Base-by-base conservation (phyloP, 805 yeast species). In the Myxozyma kluyveri region DNA sequence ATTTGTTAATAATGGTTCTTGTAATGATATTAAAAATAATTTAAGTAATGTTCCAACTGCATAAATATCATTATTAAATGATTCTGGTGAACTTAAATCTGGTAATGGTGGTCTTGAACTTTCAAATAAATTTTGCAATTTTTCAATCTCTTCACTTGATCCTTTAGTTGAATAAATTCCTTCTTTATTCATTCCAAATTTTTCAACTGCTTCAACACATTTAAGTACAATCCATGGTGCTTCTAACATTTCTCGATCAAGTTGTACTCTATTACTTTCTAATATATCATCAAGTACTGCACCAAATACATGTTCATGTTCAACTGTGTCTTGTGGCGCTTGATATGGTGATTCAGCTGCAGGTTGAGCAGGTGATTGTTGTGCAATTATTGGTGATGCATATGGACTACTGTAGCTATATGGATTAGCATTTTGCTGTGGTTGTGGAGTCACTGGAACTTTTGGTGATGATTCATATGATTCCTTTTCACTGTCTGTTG, bases 91-190 rank as follows among this genome's bases (percentile, higher is more conserved):
- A 9, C 76, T 76, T 27, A 83, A 74, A 49, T 72, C 74, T 10
- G 69, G 71, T 6, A 67, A 50, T 64, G 90, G 88, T 10, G 63
- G 54, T 47, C 71, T 70, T 4, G 48, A 31, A 3, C 32, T 49
- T 39, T 52, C 54, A 45, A 91, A 85, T 44, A 82, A 75, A 19
- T 80, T 84, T 60, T 78, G 81, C 56, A 91, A 72, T 54, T 82
- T 86, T 60, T 84, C 84, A 10, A 93, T 83, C 37, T 86, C 84
- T 5, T 82, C 68, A 38, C 79, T 80, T 67, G 85, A 87, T 0
- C 96, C 96, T 47, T 86, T 82, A 31, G 88, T 82, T 50, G 97
- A 76, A 67, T 93, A 93, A 32, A 93, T 83, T 0, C 98, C 98
- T 66, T 89, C 97, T 31, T 86, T 73, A 46, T 87, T 84, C 35